Base-by-base conservation (phyloP, 139 green algal genomes). In the Dunaliella primolecta region DNA sequence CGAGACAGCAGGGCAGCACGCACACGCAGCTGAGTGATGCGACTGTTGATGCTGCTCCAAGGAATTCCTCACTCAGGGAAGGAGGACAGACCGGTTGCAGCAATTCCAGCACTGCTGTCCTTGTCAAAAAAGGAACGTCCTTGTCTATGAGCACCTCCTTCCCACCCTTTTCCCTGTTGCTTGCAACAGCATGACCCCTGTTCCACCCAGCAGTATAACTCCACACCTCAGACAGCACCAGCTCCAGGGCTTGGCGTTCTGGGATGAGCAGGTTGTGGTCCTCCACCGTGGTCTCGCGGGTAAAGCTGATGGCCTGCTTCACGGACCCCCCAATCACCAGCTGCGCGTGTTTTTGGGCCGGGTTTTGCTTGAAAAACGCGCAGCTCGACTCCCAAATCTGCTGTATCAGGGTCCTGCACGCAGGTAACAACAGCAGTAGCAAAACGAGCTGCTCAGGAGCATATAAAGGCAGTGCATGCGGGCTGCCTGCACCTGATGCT, bases 321-420 rank as follows among this genome's bases (percentile, higher is more conserved):
- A 32, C 75, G 27, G 7, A 38, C 38, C 55, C n/a, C 38, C 55
- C 56, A 31, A 84, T 11, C 29, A 84, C 11, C 55, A 77, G 80
- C 56, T 82, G 78, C 3, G 78, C 78, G 15, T 84, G 80, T 3
- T 56, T 36, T 33, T 55, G 29, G 20, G 55, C 36, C 11, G 80
- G 80, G 30, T 30, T 35, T 21, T 77, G 36, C 80, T 84, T 84
- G 80, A 84, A 84, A 46, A 84, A 84, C 11, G 80, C 80, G 2
- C 46, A 32, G 78, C 80, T 84, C n/a, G 79, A 83, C 38, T 84
- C 80, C 80, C 75, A 36, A 23, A 84, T 84, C 36, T 84, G 80
- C 56, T 84, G 80, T 56, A 84, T 84, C 7, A 82, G 36, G 11
- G 78, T 82, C 32, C 78, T 64, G 46, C n/a, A n/a, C n/a, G n/a